These are phyloP conservation scores for Posidonia australis DNA, from an alignment of 106 monocot species.

Conservation along the genomic window DNA sequence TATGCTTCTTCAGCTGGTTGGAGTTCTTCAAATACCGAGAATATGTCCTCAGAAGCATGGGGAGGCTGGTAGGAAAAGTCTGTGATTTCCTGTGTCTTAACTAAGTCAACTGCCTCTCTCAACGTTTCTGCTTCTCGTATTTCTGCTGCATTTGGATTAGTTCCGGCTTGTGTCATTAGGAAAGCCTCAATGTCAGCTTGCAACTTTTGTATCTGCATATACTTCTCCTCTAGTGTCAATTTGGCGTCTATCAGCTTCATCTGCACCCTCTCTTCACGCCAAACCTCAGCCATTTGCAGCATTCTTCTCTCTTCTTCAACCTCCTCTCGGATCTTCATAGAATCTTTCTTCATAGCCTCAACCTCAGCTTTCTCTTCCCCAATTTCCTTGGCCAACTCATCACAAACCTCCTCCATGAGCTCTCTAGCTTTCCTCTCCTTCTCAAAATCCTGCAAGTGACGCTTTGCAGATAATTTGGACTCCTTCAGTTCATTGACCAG, in stretches of 20 bases:
- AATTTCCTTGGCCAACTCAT: constrained; percentile 89
- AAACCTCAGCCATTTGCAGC: constrained; percentile 98
- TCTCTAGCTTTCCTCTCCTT: constrained; percentile 78
- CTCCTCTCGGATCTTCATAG: constrained; percentile 59
- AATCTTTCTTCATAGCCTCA: constrained; percentile 65
- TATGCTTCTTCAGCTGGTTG: constrained; percentile 31
- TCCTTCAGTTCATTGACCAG: constrained; percentile 69
- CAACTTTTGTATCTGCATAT: constrained; percentile 48
- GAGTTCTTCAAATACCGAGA: constrained; percentile 67
- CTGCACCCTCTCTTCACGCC: constrained; percentile 98
- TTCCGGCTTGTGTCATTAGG: constrained; percentile 10
- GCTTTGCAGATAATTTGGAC: constrained; percentile 52
- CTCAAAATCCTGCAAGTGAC: constrained; percentile 65
- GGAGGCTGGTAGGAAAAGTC: constrained; percentile 70
- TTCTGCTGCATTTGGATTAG: constrained; percentile 10
- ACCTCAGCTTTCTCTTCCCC: constrained; percentile 78
- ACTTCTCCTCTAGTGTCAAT: constrained; percentile 74
- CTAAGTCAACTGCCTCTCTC: constrained; percentile 34
- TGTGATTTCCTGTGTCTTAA: constrained; percentile 42
- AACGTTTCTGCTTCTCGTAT: constrained; percentile 49
- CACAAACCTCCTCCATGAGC: constrained; percentile 84
- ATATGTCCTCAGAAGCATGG: constrained; percentile 68
- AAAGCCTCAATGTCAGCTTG: constrained; percentile 55
- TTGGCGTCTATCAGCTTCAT: constrained; percentile 97
- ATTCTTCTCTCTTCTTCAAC: constrained; percentile 89